Conservation (phyloP, 2,329 filamentous ascomycete species). For the Pestalotiopsis sp. region DNA sequence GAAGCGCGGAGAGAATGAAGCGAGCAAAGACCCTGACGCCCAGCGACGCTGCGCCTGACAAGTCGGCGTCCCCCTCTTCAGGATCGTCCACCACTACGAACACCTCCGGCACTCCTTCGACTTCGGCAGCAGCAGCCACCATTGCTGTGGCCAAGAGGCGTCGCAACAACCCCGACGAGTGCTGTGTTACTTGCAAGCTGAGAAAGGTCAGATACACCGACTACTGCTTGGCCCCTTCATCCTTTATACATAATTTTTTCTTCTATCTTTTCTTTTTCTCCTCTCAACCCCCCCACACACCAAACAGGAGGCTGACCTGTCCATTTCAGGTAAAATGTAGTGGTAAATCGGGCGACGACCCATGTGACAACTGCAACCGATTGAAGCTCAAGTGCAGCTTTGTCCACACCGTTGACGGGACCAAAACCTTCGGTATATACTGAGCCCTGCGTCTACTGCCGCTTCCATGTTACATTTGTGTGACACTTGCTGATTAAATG, state of each 20-base stretch:
- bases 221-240: not conserved
- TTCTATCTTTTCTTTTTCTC: not conserved
- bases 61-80: slow-evolving; percentile 5
- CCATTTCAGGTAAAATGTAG: slow-evolving; percentile 40
- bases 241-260: not conserved
- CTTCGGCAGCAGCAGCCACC: not conserved
- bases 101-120: not conserved
- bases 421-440: slow-evolving; percentile 4
- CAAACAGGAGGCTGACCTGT: not conserved
- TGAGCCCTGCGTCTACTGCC: not conserved
- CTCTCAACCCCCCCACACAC: not conserved
- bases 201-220: slow-evolving; percentile 32
- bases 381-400: slow-evolving; percentile 39
- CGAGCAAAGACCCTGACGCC: not conserved
- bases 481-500: not conserved
- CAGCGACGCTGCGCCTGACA: slow-evolving; percentile 1
- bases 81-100: not conserved
- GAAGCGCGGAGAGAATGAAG: slow-evolving; percentile 7
- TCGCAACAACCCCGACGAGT: slow-evolving; percentile 18
- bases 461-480: not conserved
- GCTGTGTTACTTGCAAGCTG: slow-evolving; percentile 35
- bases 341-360: slow-evolving; percentile 34
- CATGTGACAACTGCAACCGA: slow-evolving; percentile 38
- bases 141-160: slow-evolving; percentile 6
- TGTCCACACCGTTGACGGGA: slow-evolving; percentile 14